A percentile compares a stretch with the other conserved stretches of the same genome.
These are phyloP conservation scores for Sclerotinia trifoliorum DNA, from an alignment of 2,329 filamentous ascomycete genomes.

Conservation along the genomic window DNA sequence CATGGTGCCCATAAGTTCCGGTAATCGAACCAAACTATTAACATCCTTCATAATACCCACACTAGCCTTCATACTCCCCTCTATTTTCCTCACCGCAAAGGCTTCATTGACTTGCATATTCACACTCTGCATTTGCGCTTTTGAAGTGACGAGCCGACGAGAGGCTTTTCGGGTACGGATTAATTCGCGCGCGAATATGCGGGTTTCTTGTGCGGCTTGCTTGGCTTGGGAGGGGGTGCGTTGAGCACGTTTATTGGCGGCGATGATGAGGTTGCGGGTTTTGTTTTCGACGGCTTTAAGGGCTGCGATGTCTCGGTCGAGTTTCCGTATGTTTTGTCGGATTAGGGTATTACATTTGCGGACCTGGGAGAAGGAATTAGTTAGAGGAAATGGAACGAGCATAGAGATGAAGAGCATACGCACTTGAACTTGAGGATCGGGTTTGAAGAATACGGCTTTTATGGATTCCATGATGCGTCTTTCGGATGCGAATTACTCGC, in stretches of 20 bases:
- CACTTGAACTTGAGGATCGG: slow-evolving; percentile 91
- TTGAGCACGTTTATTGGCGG: slow-evolving; percentile 77
- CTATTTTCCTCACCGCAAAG: slow-evolving; percentile 92
- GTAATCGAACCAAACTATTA: slow-evolving; percentile 78
- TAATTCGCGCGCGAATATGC: slow-evolving; percentile 84
- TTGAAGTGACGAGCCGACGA: slow-evolving; percentile 74
- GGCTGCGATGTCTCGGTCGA: slow-evolving; percentile 85
- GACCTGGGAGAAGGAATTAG: slow-evolving; percentile 55
- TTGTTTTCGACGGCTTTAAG: slow-evolving; percentile 79
- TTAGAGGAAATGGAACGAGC: slow-evolving; percentile 2
- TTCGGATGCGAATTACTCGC: neutral
- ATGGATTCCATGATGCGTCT: slow-evolving; percentile 74
- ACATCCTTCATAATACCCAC: slow-evolving; percentile 98
- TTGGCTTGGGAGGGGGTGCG: slow-evolving; percentile 74
- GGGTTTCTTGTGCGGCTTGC: slow-evolving; percentile 79
- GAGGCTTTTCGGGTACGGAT: slow-evolving; percentile 77
- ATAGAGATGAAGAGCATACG: slow-evolving; percentile 33
- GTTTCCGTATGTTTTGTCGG: slow-evolving; percentile 83
- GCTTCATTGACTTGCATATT: slow-evolving; percentile 98
- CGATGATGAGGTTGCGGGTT: slow-evolving; percentile 80
- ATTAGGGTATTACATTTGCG: slow-evolving; percentile 93
- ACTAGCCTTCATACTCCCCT: slow-evolving; percentile 81
- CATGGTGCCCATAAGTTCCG: slow-evolving; percentile 88
- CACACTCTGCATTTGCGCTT: slow-evolving; percentile 88
- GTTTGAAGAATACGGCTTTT: slow-evolving; percentile 82